Base-by-base conservation (phyloP, 2,329 filamentous ascomycete genomes). In the Exutisphaerella laricina region DNA sequence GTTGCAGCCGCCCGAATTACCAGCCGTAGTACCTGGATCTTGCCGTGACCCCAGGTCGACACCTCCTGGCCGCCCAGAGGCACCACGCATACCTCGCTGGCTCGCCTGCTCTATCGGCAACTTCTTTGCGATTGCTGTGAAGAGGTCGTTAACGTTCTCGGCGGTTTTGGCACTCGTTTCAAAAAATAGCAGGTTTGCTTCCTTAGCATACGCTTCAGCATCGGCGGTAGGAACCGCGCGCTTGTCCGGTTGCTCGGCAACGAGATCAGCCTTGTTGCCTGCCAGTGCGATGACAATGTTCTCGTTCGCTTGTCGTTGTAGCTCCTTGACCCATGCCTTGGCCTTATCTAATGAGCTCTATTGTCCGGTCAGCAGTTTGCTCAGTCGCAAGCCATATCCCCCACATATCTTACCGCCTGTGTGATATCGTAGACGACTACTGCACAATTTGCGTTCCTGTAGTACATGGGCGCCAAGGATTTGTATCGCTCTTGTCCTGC, bases 391-490 rank as follows among this genome's bases (percentile, higher is more conserved):
- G 36, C 48, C 32, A n/a, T n/a, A n/a, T n/a, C n/a, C n/a, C n/a
- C n/a, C n/a, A n/a, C 46, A 20, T 7, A 34, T 36, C 85, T 51
- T 82, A 98, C 92, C 56, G 92, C 88, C 79, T 98, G 92, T 63
- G 92, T 98, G 63, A 98, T 97, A 71, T 98, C 92, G 70, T 98
- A 98, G 55, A 98, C 92, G 36, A 98, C 90, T 22, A 98, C 90
- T 46, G 94, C 92, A 71, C 92, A 97, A 79, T 98, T 97, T 58
- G 94, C 94, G 67, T 98, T 98, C 60, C 94, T 78, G 73, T 98
- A 98, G 76, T 98, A 98, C 92, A 98, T 98, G 59, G 92, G 92
- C 23, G 92, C 92, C 55, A 98, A 77, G 9, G 92, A 97, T 77
- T 97, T 97, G 79, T 97, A 98, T 63, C 94, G 82, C 71, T 98